Percentiles rank a stretch among this genome's conserved stretches.
Conservation (phyloP, 495 filamentous ascomycete genomes). For the Daldinia grandis region DNA sequence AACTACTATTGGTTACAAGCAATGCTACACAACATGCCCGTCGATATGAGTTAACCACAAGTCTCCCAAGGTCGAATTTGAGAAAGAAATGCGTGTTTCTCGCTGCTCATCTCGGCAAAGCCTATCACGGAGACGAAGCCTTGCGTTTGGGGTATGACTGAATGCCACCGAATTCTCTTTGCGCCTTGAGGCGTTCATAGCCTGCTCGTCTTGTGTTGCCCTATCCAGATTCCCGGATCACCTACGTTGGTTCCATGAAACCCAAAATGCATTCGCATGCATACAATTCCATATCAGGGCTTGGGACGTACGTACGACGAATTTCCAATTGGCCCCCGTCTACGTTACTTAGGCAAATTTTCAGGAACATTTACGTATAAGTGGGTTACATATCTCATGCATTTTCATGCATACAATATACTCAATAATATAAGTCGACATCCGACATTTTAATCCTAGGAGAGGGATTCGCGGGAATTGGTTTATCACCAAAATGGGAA, state of each 20-base stretch:
- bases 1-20: slow-evolving; percentile 30
- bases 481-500: neutral
- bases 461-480: neutral
- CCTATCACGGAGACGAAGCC: slow-evolving; percentile 33
- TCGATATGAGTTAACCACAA: slow-evolving; percentile 21
- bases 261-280: slow-evolving; percentile 17
- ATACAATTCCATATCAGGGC: slow-evolving; percentile 25
- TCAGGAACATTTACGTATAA: slow-evolving; percentile 3
- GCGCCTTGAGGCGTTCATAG: slow-evolving; percentile 18
- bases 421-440: slow-evolving; percentile 1
- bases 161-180: slow-evolving; percentile 24
- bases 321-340: neutral
- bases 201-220: slow-evolving; percentile 39
- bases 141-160: slow-evolving; percentile 33
- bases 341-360: neutral
- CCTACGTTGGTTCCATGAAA: slow-evolving; percentile 37
- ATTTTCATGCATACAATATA: slow-evolving; percentile 2
- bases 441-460: neutral
- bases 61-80: slow-evolving; percentile 10
- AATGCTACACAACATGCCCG: slow-evolving; percentile 31
- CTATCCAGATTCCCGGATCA: slow-evolving; percentile 40
- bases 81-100: slow-evolving; percentile 33
- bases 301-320: slow-evolving; percentile 9
- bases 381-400: slow-evolving; percentile 6
- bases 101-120: slow-evolving; percentile 16